phyloP scores from a whole-genome alignment of 768 basidiomycete species.

The Trametes sanguinea region DNA sequence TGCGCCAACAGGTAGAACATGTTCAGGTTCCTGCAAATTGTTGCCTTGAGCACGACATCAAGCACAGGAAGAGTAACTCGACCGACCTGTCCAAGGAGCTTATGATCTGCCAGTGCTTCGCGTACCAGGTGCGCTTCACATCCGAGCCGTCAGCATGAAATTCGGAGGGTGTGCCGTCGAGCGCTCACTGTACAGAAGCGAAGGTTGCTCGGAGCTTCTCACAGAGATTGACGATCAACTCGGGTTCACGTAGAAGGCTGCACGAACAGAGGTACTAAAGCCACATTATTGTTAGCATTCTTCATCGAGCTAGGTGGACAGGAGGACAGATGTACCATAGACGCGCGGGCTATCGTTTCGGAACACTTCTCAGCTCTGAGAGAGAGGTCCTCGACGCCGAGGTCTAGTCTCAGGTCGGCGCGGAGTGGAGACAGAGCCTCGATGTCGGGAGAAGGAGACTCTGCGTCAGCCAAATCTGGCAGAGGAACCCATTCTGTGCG shows the following conservation, averaged over 20 bases:
- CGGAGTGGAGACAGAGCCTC: constrained; percentile 5
- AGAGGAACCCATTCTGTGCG: constrained; percentile 18
- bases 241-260: constrained; percentile 20
- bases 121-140: constrained; percentile 20
- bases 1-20: constrained; percentile 22
- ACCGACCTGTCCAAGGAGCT: constrained; percentile 22
- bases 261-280: constrained; percentile 21
- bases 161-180: constrained; percentile 22
- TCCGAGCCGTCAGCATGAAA: constrained; percentile 10
- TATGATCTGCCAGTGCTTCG: constrained; percentile 22
- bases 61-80: background rate
- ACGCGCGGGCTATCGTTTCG: constrained; percentile 19
- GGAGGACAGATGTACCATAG: constrained; percentile 15
- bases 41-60: background rate
- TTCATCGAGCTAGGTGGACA: background rate
- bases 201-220: constrained; percentile 15
- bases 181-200: constrained; percentile 11
- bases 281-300: background rate
- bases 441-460: background rate
- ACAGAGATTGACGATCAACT: constrained; percentile 16
- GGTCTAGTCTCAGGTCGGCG: constrained; percentile 14
- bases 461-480: constrained; percentile 13
- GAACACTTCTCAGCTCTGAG: constrained; percentile 18
- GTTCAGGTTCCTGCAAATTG: constrained; percentile 19
- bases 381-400: constrained; percentile 18